A percentile compares a stretch with the other conserved stretches of the same genome.
These are phyloP conservation scores for Emergomyces orientalis DNA, from an alignment of 2,329 filamentous ascomycete species.

Conservation along the genomic window DNA sequence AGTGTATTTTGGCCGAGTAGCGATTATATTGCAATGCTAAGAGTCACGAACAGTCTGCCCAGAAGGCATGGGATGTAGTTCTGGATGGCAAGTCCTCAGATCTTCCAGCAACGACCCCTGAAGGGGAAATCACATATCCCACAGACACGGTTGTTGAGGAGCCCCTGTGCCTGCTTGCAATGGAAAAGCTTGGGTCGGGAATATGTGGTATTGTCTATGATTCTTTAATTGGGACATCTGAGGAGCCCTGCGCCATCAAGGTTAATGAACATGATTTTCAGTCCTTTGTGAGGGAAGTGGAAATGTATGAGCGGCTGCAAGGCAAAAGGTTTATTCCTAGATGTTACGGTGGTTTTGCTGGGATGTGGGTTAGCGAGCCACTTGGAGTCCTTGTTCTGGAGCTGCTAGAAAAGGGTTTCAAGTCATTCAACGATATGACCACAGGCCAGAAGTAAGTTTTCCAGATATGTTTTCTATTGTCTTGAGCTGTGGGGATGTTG, in stretches of 20 bases:
- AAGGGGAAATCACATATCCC: neutral
- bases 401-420: neutral
- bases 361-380: neutral
- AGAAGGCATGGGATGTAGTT: neutral
- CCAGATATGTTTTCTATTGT: neutral
- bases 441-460: neutral
- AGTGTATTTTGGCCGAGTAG: neutral
- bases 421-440: conserved; percentile 1
- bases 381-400: neutral
- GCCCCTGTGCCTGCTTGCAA: neutral
- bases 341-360: neutral
- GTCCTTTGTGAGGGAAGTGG: neutral
- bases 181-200: neutral
- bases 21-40: neutral
- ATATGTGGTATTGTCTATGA: neutral
- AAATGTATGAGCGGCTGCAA: neutral
- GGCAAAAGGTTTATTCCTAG: neutral
- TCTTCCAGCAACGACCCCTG: neutral
- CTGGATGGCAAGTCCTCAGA: neutral
- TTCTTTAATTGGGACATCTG: neutral
- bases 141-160: neutral
- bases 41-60: neutral
- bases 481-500: neutral
- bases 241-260: neutral
- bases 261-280: neutral